phyloP scores from a whole-genome alignment of 106 monocot genomes.

The Allium cepa region DNA sequence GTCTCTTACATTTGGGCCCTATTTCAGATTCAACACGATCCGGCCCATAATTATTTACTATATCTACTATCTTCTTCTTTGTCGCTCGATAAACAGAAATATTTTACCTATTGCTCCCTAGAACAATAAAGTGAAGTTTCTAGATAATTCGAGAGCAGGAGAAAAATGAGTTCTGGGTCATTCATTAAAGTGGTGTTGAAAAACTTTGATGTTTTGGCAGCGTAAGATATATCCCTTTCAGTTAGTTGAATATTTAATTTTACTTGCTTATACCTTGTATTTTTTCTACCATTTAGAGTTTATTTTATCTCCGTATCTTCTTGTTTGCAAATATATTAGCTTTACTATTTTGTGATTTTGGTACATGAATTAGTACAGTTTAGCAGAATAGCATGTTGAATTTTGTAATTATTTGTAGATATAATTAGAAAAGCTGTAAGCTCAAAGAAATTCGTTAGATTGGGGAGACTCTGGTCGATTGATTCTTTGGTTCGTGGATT shows the following conservation, averaged over 20 bases:
- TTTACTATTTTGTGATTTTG: too few relatives aligned
- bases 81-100: background rate
- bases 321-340: too few relatives aligned
- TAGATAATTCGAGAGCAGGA: background rate
- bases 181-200: conserved; percentile 30
- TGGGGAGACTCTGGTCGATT: too few relatives aligned
- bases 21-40: background rate
- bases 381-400: too few relatives aligned
- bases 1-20: background rate
- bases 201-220: conserved; percentile 46
- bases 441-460: too few relatives aligned
- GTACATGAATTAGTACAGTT: too few relatives aligned
- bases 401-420: too few relatives aligned
- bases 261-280: background rate
- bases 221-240: conserved; percentile 11
- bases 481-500: too few relatives aligned
- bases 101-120: background rate
- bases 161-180: conserved; percentile 26
- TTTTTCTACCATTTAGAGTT: too few relatives aligned
- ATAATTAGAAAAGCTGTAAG: too few relatives aligned
- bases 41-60: background rate
- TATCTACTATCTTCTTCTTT: background rate
- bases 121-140: background rate
- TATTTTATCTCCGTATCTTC: too few relatives aligned
- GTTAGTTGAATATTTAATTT: background rate